phyloP scores from a whole-genome alignment of 2,329 filamentous ascomycete species.

The Parastagonospora avenae region DNA sequence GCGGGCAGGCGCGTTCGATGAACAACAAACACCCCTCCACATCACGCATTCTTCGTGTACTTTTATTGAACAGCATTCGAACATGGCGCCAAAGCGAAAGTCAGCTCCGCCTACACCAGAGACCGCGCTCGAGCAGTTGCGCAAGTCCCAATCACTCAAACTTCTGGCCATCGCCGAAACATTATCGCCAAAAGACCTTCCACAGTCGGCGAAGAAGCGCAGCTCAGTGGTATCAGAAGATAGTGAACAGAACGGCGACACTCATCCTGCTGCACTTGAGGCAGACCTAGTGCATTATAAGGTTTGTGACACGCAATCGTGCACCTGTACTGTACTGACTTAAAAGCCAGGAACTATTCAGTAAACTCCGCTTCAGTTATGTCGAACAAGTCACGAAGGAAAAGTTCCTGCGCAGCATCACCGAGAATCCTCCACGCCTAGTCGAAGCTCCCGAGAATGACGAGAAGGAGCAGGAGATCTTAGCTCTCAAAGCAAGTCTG shows the following conservation, averaged over 20 bases:
- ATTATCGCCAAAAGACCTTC: slow-evolving; percentile 61
- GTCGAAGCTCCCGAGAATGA: slow-evolving; percentile 80
- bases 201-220: slow-evolving; percentile 48
- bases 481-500: slow-evolving; percentile 73
- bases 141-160: slow-evolving; percentile 66
- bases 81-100: slow-evolving; percentile 35
- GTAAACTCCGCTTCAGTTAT: slow-evolving; percentile 95
- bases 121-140: slow-evolving; percentile 58
- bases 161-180: slow-evolving; percentile 80
- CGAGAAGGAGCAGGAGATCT: slow-evolving; percentile 61
- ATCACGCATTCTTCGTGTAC: not conserved
- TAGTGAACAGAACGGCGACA: slow-evolving; percentile 67
- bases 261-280: slow-evolving; percentile 71
- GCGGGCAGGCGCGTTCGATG: slow-evolving; percentile 17
- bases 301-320: slow-evolving; percentile 40
- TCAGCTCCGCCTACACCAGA: slow-evolving; percentile 26
- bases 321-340: slow-evolving; percentile 7
- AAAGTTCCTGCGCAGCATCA: slow-evolving; percentile 92
- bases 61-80: not conserved
- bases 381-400: slow-evolving; percentile 99
- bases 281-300: slow-evolving; percentile 90
- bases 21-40: slow-evolving; percentile 37
- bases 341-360: slow-evolving; percentile 76
- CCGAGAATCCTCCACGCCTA: slow-evolving; percentile 85
- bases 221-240: slow-evolving; percentile 71